Evolutionary conservation across 2,329 filamentous ascomycete species (phyloP).

Genomic region (Parastagonospora nodorum): DNA sequence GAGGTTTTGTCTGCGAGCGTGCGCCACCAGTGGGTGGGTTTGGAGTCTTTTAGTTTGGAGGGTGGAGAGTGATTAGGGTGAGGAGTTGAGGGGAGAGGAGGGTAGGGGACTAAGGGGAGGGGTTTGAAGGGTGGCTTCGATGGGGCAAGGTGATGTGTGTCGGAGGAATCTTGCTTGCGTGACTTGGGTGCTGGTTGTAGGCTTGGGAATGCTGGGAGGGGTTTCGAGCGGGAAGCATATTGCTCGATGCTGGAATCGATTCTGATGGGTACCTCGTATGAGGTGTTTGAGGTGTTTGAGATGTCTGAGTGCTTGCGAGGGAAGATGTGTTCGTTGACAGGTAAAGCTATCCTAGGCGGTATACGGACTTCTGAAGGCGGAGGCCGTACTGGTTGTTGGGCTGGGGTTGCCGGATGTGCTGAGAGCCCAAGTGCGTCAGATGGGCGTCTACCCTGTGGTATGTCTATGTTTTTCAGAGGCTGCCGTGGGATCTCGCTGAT

Average conservation of each 20-base stretch:
- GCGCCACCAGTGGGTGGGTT: too few relatives aligned
- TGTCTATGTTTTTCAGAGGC: not conserved
- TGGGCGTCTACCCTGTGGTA: not conserved
- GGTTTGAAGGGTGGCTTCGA: not conserved
- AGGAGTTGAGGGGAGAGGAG: not conserved
- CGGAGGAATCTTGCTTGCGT: not conserved
- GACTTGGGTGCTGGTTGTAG: slow-evolving; percentile 5
- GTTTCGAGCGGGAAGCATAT: slow-evolving; percentile 12
- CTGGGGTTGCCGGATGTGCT: not conserved
- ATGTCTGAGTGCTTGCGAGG: slow-evolving; percentile 5
- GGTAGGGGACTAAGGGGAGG: not conserved
- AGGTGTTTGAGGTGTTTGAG: slow-evolving; percentile 12
- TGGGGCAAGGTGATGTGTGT: not conserved
- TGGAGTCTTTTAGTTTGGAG: too few relatives aligned
- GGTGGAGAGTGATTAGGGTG: too few relatives aligned
- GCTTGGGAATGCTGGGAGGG: slow-evolving; percentile 18
- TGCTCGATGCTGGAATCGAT: slow-evolving; percentile 3
- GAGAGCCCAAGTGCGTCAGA: not conserved
- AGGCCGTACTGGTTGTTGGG: not conserved
- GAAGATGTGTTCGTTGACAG: not conserved
- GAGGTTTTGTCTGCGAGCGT: too few relatives aligned
- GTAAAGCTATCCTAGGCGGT: not conserved
- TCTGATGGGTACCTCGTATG: slow-evolving; percentile 13
- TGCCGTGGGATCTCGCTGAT: not conserved
- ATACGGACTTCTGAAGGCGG: not conserved